A percentile compares a stretch with the other conserved stretches of the same genome.
Conservation (phyloP, 2,329 filamentous ascomycete genomes). For the Cordyceps cateniannulata region DNA sequence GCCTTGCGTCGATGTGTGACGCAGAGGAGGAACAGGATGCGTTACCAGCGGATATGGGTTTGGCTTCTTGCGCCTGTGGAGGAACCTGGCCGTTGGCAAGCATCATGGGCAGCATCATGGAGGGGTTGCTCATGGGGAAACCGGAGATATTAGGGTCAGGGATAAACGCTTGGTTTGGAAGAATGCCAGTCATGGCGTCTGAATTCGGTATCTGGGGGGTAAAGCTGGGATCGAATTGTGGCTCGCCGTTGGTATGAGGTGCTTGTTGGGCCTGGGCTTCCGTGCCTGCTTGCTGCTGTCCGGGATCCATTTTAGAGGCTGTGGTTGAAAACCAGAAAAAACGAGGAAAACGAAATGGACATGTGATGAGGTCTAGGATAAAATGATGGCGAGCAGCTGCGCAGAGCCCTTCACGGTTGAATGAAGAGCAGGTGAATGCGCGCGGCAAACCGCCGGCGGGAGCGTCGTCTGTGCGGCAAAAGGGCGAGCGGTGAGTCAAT, state of each 20-base stretch:
- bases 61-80: conserved; percentile 13
- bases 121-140: conserved; percentile 22
- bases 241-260: conserved; percentile 15
- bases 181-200: conserved; percentile 17
- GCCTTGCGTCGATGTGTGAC: background rate
- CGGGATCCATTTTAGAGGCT: background rate
- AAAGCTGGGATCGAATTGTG: conserved; percentile 18
- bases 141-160: background rate
- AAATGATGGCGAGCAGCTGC: background rate
- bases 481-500: background rate
- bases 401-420: background rate
- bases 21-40: conserved; percentile 1
- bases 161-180: conserved; percentile 2
- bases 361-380: background rate
- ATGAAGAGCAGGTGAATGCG: background rate
- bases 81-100: conserved; percentile 24
- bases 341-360: background rate
- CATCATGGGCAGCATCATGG: conserved; percentile 26
- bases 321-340: background rate
- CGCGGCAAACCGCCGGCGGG: conserved; percentile 5
- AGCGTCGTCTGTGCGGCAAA: background rate
- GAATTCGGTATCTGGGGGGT: conserved; percentile 19
- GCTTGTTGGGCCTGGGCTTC: conserved; percentile 7
- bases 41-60: conserved; percentile 30
- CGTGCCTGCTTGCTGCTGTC: background rate